Conservation (phyloP, 2,329 filamentous ascomycete species). For the Dactylellina haptotyla region DNA sequence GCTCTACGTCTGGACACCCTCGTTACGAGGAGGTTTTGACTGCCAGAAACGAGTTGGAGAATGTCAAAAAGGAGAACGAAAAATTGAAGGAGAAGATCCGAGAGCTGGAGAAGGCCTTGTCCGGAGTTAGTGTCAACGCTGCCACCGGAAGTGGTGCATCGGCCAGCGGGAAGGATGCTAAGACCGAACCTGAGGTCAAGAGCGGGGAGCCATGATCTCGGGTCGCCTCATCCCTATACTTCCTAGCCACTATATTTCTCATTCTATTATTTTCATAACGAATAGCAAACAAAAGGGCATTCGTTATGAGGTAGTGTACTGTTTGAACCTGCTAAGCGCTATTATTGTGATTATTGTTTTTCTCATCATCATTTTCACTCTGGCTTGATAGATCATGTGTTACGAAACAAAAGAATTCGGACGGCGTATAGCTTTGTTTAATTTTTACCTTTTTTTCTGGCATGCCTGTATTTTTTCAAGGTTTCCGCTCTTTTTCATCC, state of each 20-base stretch:
- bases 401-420: constrained; percentile 13
- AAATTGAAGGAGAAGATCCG: constrained; percentile 70
- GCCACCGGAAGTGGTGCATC: not conserved
- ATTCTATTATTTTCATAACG: too few species aligned
- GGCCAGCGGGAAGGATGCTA: constrained; percentile 23
- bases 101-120: constrained; percentile 68
- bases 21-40: constrained; percentile 66
- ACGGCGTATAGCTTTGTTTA: constrained; percentile 2
- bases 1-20: constrained; percentile 27
- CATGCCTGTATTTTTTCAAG: constrained; percentile 3
- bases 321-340: too few species aligned
- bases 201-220: constrained; percentile 47
- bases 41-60: constrained; percentile 71
- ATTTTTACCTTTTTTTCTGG: not conserved
- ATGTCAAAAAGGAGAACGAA: constrained; percentile 73
- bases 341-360: too few species aligned
- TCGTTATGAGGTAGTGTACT: too few species aligned
- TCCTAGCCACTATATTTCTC: not conserved
- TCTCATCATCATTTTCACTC: not conserved
- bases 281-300: too few species aligned
- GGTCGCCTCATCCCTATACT: too few species aligned
- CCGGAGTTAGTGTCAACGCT: constrained; percentile 17
- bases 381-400: constrained; percentile 30
- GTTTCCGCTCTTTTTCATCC: not conserved
- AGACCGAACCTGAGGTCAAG: constrained; percentile 30